phyloP scores from a whole-genome alignment of 2,329 filamentous ascomycete genomes.

The Scedosporium aurantiacum region DNA sequence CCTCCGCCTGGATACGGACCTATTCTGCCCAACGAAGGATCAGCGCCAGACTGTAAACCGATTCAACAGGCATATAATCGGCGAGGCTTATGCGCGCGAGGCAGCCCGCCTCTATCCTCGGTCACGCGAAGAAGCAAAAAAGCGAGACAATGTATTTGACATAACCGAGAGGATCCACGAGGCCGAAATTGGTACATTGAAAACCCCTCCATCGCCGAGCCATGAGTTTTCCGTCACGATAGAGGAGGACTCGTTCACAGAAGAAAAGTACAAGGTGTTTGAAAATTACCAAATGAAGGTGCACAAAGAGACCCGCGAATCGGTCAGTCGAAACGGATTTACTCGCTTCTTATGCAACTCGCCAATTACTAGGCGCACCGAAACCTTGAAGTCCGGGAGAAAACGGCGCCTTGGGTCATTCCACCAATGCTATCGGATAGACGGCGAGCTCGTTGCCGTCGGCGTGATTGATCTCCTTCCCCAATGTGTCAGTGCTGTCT shows the following conservation, averaged over 20 bases:
- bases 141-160: slow-evolving; percentile 56
- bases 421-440: slow-evolving; percentile 72
- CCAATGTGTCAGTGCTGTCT: slow-evolving; percentile 67
- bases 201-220: slow-evolving; percentile 49
- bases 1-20: slow-evolving; percentile 56
- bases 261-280: slow-evolving; percentile 65
- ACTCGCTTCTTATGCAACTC: slow-evolving; percentile 64
- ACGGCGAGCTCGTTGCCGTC: slow-evolving; percentile 64
- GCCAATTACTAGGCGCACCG: slow-evolving; percentile 41
- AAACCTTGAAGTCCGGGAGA: slow-evolving; percentile 34
- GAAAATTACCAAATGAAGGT: slow-evolving; percentile 65
- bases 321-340: slow-evolving; percentile 53
- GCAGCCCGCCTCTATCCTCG: slow-evolving; percentile 53
- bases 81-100: slow-evolving; percentile 55
- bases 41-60: slow-evolving; percentile 67
- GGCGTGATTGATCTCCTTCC: slow-evolving; percentile 69
- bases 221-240: slow-evolving; percentile 60
- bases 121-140: slow-evolving; percentile 53
- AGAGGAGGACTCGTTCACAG: slow-evolving; percentile 58
- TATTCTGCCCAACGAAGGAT: slow-evolving; percentile 56
- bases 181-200: slow-evolving; percentile 44
- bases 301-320: slow-evolving; percentile 52
- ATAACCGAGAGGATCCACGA: slow-evolving; percentile 59
- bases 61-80: slow-evolving; percentile 62
- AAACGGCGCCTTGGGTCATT: slow-evolving; percentile 56